A percentile compares a stretch with the other conserved stretches of the same genome.
phyloP scores from a whole-genome alignment of 441 rosid genomes.

The Biscutella laevigata region DNA sequence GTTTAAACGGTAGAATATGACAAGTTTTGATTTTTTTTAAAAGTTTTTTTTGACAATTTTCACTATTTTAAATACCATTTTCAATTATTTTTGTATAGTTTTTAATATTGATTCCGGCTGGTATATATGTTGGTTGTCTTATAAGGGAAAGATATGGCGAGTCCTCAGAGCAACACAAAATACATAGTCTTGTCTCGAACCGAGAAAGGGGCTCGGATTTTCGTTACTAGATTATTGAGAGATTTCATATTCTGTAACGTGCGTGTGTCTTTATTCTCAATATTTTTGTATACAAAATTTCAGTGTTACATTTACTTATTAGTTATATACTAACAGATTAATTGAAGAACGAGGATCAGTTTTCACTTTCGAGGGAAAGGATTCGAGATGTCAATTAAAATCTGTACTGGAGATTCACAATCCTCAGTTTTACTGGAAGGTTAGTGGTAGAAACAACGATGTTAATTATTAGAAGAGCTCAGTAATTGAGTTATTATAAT shows the following conservation, averaged over 20 bases:
- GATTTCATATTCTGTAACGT: too few relatives aligned
- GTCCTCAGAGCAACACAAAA: slow-evolving; percentile 37
- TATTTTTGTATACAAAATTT: too few relatives aligned
- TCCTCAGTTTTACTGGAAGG: slow-evolving; percentile 96
- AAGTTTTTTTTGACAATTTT: too few relatives aligned
- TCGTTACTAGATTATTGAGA: slow-evolving; percentile 60
- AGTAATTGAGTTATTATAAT: background rate
- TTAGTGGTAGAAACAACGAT: background rate
- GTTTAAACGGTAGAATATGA: too few relatives aligned
- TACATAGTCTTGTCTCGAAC: slow-evolving; percentile 56
- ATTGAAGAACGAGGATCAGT: slow-evolving; percentile 74
- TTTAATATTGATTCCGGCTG: too few relatives aligned
- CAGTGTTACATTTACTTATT: background rate
- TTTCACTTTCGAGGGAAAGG: slow-evolving; percentile 47
- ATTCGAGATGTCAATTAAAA: slow-evolving; percentile 31
- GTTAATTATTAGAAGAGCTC: background rate
- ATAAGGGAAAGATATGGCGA: slow-evolving; percentile 32
- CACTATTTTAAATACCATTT: too few relatives aligned
- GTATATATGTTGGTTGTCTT: too few relatives aligned
- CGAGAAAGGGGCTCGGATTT: slow-evolving; percentile 59
- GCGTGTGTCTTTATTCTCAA: too few relatives aligned
- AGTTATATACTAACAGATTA: slow-evolving; percentile 32
- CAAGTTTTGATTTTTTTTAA: too few relatives aligned
- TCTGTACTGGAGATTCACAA: slow-evolving; percentile 48
- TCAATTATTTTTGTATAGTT: too few relatives aligned